phyloP scores from a whole-genome alignment of 495 filamentous ascomycete genomes.

The Rostrohypoxylon terebratum region DNA sequence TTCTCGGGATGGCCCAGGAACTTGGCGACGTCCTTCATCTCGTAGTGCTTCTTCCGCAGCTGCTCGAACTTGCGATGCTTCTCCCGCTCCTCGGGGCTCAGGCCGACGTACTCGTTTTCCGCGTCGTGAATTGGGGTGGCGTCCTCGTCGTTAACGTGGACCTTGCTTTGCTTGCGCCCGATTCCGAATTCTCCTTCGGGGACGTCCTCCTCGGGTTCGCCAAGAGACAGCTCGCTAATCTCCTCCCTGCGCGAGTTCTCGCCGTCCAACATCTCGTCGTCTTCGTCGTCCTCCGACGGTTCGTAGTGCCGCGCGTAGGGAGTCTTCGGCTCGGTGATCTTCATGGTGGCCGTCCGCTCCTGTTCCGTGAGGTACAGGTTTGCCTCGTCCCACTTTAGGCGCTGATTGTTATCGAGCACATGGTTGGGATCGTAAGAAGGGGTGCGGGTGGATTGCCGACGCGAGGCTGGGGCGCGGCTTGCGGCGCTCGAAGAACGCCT shows the following conservation, averaged over 20 bases:
- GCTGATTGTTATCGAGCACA: slow-evolving; percentile 64
- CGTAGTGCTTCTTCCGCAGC: slow-evolving; percentile 94
- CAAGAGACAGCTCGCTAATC: slow-evolving; percentile 91
- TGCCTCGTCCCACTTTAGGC: slow-evolving; percentile 97
- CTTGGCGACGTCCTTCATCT: slow-evolving; percentile 95
- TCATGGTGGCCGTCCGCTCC: slow-evolving; percentile 95
- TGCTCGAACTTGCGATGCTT: slow-evolving; percentile 93
- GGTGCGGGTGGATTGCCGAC: slow-evolving; percentile 73
- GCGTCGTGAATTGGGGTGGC: slow-evolving; percentile 60
- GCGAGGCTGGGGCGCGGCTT: slow-evolving; percentile 68
- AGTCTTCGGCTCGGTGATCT: slow-evolving; percentile 98
- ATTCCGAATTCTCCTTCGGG: slow-evolving; percentile 58
- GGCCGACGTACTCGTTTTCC: slow-evolving; percentile 68
- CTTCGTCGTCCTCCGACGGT: slow-evolving; percentile 85
- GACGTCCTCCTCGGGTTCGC: slow-evolving; percentile 87
- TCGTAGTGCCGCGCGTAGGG: slow-evolving; percentile 94
- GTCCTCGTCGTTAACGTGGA: slow-evolving; percentile 73
- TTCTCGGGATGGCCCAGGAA: slow-evolving; percentile 79
- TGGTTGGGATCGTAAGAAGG: slow-evolving; percentile 55
- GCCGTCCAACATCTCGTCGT: slow-evolving; percentile 84
- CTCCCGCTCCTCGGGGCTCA: slow-evolving; percentile 81
- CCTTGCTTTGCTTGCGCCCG: slow-evolving; percentile 70
- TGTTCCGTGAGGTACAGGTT: slow-evolving; percentile 97
- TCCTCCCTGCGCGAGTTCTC: slow-evolving; percentile 70
- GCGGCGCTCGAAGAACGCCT: slow-evolving; percentile 82